Base-by-base conservation (phyloP, 495 filamentous ascomycete genomes). In the Penicillium lagena region DNA sequence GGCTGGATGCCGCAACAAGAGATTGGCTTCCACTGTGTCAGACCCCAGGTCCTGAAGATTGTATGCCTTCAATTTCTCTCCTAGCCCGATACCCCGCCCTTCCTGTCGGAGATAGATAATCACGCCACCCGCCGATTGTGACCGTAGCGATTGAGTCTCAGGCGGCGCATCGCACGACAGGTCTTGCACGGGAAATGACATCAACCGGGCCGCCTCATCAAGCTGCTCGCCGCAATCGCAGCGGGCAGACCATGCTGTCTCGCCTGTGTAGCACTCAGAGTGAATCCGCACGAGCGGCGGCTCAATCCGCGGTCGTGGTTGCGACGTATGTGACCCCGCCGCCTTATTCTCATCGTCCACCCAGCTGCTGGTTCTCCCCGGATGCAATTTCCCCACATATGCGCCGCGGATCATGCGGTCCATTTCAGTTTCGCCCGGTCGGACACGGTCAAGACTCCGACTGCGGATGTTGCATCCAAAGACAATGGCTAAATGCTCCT, bases 221-320 rank as follows among this genome's bases (percentile, higher is more conserved):
- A 99, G 72, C 62, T 99, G 93, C 64, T 97, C 94, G 27, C 93
- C 93, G 61, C 93, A 99, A 64, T 99, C 93, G 63, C 93, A 99
- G 6, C 93, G 81, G 17, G 94, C 91, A 1, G 88, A 95, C 93
- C 93, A 97, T 0, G 91, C 91, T 0, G 91, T 97, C 70, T 99
- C 93, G 11, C 93, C 93, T 0, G 93, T 99, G 63, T 99, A 99
- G 71, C 93, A 99, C 62, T 99, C 93, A 7, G 87, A 93, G 63
- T 99, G 93, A 63, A 99, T 97, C 43, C 93, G 77, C 12, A 97
- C 90, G 32, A 97, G 71, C 0, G 94, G 90, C 6, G 56, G 50
- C 46, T 66, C 45, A 41, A 60, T 30, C 12, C 54, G 35, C 46
- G 9, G 32, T 11, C 40, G 42, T 37, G 43, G 37, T 36, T 37